These are phyloP conservation scores for Cutaneotrichosporon dermatis DNA, from an alignment of 1,284 basidiomycete species.

Conservation along the genomic window DNA sequence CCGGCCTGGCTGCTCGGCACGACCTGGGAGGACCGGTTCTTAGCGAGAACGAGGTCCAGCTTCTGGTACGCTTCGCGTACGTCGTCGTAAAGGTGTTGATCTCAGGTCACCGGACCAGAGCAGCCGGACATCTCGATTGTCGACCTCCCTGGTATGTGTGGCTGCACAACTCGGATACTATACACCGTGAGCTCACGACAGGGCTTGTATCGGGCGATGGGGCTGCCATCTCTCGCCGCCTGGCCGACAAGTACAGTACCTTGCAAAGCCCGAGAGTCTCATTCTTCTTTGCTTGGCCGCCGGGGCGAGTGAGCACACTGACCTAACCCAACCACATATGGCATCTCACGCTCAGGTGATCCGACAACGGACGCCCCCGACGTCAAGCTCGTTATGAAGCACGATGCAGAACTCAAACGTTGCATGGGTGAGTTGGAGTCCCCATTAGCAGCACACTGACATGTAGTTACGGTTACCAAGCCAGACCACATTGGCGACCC, in stretches of 20 bases:
- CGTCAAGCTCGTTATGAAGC: slow-evolving; percentile 13
- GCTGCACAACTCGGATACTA: neutral
- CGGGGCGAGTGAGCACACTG: neutral
- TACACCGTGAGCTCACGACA: neutral
- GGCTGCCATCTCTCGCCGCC: neutral
- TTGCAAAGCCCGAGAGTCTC: slow-evolving; percentile 18
- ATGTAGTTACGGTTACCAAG: slow-evolving; percentile 21
- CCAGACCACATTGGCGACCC: slow-evolving; percentile 19
- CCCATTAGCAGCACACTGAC: neutral
- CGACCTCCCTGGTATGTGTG: slow-evolving; percentile 28
- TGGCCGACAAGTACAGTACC: slow-evolving; percentile 20
- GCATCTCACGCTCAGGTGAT: slow-evolving; percentile 12
- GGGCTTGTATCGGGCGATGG: neutral
- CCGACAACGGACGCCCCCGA: slow-evolving; percentile 6
- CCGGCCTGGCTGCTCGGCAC: too few species aligned
- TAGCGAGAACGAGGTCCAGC: slow-evolving; percentile 25
- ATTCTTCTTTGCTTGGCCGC: slow-evolving; percentile 26
- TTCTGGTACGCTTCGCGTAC: slow-evolving; percentile 13
- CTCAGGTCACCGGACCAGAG: slow-evolving; percentile 19
- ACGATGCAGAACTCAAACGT: slow-evolving; percentile 16
- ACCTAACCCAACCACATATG: slow-evolving; percentile 13
- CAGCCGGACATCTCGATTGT: slow-evolving; percentile 23
- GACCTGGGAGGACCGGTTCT: neutral
- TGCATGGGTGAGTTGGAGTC: slow-evolving; percentile 12
- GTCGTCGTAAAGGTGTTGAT: neutral